These are phyloP conservation scores for Solanum hybrid DNA, from an alignment of 305 asterid species.

Conservation along the genomic window DNA sequence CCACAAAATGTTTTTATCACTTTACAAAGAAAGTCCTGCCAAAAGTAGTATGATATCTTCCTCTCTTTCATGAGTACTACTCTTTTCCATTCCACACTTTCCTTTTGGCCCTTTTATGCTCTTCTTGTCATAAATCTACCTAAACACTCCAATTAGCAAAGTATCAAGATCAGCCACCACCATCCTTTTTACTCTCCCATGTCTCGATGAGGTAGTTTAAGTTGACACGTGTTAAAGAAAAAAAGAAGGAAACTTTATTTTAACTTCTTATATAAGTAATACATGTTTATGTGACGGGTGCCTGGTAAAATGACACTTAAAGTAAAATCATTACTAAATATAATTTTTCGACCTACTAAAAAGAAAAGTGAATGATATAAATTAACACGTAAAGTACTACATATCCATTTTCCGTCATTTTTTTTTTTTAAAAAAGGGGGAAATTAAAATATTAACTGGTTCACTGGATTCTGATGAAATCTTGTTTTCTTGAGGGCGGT, in stretches of 20 bases:
- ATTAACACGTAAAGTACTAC: too few relatives aligned
- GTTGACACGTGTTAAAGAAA: not conserved
- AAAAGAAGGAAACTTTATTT: too few relatives aligned
- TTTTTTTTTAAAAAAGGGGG: not conserved
- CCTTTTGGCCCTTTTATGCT: conserved; percentile 10
- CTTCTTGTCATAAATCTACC: conserved; percentile 2
- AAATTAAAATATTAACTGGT: not conserved
- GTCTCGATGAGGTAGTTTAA: not conserved
- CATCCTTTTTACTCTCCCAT: not conserved
- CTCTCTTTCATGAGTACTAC: conserved; percentile 3
- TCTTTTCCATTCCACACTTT: not conserved
- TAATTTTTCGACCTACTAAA: too few relatives aligned
- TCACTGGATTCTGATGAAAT: not conserved
- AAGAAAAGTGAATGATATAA: too few relatives aligned
- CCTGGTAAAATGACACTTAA: not conserved
- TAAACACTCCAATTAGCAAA: not conserved
- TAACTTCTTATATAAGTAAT: too few relatives aligned
- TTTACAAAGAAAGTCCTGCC: conserved; percentile 10
- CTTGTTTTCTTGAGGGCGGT: not conserved
- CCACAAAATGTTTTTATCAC: conserved; percentile 4
- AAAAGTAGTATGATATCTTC: conserved; percentile 15
- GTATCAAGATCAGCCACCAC: not conserved
- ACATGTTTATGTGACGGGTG: not conserved
- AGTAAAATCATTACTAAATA: too few relatives aligned
- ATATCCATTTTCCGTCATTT: not conserved